Base-by-base conservation (phyloP, 2,329 filamentous ascomycete genomes). In the Fonsecaea monophora region DNA sequence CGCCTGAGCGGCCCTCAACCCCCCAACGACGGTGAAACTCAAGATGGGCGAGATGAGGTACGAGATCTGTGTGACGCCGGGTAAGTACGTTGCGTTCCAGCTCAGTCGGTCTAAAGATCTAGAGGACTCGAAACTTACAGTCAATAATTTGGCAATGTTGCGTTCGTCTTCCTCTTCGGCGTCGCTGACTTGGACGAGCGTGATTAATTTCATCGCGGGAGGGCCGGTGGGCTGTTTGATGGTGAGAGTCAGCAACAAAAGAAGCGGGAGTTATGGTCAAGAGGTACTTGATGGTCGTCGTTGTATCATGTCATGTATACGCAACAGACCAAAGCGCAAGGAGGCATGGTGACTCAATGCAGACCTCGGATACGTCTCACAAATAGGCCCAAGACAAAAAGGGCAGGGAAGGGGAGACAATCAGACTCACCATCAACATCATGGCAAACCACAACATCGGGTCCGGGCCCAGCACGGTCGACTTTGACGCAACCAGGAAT, bases 391-490 rank as follows among this genome's bases (percentile, higher is more conserved):
- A 42, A 42, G 38, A 6, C 34, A 12, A 57, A 15, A 0, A 10
- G 13, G 38, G 25, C 25, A 37, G 18, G 18, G 12, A 34, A 13
- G 35, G 10, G 35, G 21, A 13, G 35, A 37, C 38, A 7, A 15
- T 15, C 6, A 2, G 25, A 40, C 59, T 61, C 48, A 61, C 59
- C 82, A 86, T 86, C 34, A 87, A 72, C 85, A 87, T 87, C 82
- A 87, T 82, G 2, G 78, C 81, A 72, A 90, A 90, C 87, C 87
- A 90, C 37, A 91, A 76, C 70, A 90, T 85, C 0, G 87, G 87
- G 73, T 91, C 89, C 2, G 79, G 71, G 3, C 81, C 79, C 2
- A 91, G 73, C 2, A 86, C 45, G 0, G 72, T 69, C 0, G 87
- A 89, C 62, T 80, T 82, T 1, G 80, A 82, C 0, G 85, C 86